phyloP scores from a whole-genome alignment of 805 yeast genomes.

The Barnettozyma vustinii region DNA sequence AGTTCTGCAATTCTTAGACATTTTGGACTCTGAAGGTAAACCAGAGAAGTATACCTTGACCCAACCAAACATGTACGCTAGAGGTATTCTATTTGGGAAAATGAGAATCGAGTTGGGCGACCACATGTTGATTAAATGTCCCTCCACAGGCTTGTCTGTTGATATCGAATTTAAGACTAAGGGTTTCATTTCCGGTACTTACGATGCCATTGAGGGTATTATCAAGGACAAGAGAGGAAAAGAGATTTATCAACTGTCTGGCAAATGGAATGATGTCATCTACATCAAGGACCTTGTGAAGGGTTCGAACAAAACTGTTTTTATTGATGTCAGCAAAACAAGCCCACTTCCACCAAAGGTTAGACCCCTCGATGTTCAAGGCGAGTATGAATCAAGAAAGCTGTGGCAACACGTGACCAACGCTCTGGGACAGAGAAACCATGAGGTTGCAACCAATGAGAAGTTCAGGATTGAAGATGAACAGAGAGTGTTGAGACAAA shows the following conservation, averaged over 20 bases:
- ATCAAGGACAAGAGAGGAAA: constrained; percentile 53
- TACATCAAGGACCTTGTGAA: constrained; percentile 50
- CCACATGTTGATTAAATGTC: constrained; percentile 71
- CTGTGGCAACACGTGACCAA: constrained; percentile 80
- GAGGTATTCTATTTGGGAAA: constrained; percentile 89
- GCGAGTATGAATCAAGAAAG: constrained; percentile 70
- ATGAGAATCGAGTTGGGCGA: constrained; percentile 91
- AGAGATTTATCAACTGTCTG: constrained; percentile 60
- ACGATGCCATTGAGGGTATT: constrained; percentile 80
- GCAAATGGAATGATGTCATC: constrained; percentile 92
- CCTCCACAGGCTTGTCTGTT: constrained; percentile 51
- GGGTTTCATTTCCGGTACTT: constrained; percentile 89
- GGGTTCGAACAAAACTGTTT: constrained; percentile 37
- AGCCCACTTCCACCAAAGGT: constrained; percentile 57
- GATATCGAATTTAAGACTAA: constrained; percentile 92
- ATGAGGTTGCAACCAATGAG: constrained; percentile 79
- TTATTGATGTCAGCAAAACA: constrained; percentile 59
- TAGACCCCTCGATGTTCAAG: constrained; percentile 76
- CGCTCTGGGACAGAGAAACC: constrained; percentile 78
- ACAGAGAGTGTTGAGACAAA: constrained; percentile 73
- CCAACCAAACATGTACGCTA: constrained; percentile 95
- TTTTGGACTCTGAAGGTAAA: constrained; percentile 37
- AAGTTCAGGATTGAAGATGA: constrained; percentile 80
- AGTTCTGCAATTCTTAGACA: constrained; percentile 60
- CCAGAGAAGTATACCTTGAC: constrained; percentile 75